These are phyloP conservation scores for Butyriboletus appendiculatus DNA, from an alignment of 1,284 basidiomycete genomes.

Conservation along the genomic window DNA sequence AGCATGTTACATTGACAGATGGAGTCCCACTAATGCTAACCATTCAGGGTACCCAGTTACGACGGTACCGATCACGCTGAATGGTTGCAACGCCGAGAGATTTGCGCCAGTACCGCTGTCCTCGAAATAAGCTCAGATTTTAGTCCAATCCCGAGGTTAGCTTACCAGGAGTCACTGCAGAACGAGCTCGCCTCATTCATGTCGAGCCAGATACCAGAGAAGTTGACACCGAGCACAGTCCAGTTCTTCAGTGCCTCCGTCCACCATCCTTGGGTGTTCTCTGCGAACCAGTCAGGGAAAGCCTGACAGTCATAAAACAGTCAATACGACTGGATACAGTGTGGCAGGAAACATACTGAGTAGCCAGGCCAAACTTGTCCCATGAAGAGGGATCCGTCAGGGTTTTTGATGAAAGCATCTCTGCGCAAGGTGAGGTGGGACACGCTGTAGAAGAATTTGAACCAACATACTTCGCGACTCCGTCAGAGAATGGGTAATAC, in stretches of 20 bases:
- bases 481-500: conserved; percentile 49
- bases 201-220: conserved; percentile 75
- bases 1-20: neutral
- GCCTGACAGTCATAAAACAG: conserved; percentile 31
- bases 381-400: conserved; percentile 63
- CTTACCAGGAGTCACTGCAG: conserved; percentile 63
- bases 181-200: conserved; percentile 74
- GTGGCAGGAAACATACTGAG: conserved; percentile 34
- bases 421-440: conserved; percentile 33
- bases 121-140: conserved; percentile 6
- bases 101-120: conserved; percentile 55
- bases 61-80: conserved; percentile 48
- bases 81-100: conserved; percentile 35
- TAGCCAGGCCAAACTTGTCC: conserved; percentile 67
- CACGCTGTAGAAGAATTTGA: neutral
- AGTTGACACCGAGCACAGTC: conserved; percentile 56
- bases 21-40: conserved; percentile 33
- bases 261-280: conserved; percentile 60
- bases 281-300: conserved; percentile 72
- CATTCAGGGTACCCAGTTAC: conserved; percentile 63
- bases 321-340: neutral
- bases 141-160: neutral
- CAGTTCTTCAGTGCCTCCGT: conserved; percentile 61
- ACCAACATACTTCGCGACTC: conserved; percentile 40
- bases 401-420: conserved; percentile 65